Evolutionary conservation across 139 green algal species (phyloP).

Genomic region (Chlorella vulgaris): DNA sequence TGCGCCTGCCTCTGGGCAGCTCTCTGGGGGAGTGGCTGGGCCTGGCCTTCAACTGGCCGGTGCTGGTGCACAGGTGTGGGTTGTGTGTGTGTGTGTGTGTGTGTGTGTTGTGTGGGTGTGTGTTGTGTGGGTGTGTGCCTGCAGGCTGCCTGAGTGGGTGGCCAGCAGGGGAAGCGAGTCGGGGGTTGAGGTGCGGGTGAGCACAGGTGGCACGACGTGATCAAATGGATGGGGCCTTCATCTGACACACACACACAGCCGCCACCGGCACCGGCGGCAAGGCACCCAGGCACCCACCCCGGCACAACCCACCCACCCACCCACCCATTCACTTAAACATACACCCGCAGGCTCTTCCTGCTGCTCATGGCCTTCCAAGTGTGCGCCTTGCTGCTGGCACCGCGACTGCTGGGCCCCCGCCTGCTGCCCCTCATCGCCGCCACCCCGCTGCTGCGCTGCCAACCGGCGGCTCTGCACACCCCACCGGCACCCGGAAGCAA

Average conservation of each 20-base stretch:
- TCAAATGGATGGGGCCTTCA: too few relatives aligned
- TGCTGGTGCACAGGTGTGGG: conserved; percentile 37
- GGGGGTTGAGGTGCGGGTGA: too few relatives aligned
- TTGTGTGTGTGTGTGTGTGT: background rate
- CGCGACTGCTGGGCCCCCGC: conserved; percentile 20
- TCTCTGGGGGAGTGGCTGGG: conserved; percentile 33
- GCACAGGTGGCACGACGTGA: too few relatives aligned
- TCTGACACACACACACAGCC: too few relatives aligned
- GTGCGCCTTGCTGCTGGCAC: conserved; percentile 40
- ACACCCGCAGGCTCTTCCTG: conserved; percentile 40
- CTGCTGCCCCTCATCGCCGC: conserved; percentile 4
- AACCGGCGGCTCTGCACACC: background rate
- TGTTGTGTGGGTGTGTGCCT: background rate
- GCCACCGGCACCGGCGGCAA: too few relatives aligned
- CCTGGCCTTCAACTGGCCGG: conserved; percentile 47
- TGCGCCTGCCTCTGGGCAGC: conserved; percentile 20
- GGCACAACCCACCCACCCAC: too few relatives aligned
- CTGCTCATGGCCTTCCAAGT: conserved; percentile 26
- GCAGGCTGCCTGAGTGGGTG: background rate
- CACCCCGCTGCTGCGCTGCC: conserved; percentile 16
- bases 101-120: too few relatives aligned
- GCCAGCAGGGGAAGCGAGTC: too few relatives aligned
- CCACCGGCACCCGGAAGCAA: too few relatives aligned
- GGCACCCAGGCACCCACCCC: too few relatives aligned
- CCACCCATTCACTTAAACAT: too few relatives aligned